Evolutionary conservation across 2,329 filamentous ascomycete species (phyloP), one percentile per base, ranked within the genome.

Genomic region (Acarospora socialis): DNA sequence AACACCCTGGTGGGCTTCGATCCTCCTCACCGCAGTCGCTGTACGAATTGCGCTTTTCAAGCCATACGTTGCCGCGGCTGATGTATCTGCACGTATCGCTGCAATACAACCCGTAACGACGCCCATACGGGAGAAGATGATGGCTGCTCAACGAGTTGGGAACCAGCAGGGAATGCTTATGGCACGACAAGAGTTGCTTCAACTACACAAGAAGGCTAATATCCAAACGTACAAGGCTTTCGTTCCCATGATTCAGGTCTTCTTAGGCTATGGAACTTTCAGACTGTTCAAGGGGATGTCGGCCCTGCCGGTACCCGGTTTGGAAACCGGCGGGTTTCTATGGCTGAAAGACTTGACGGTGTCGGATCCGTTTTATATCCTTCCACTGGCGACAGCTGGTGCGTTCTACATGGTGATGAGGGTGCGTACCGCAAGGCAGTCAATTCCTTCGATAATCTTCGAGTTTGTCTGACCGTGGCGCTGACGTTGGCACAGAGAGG

Each of bases 281-380:
- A 73, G 80, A 38, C 62, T 87, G 27, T 54, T 92, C 41, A 68
- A 72, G 32, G 75, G 67, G 43, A 92, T 93, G 79, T 56, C 72
- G 1, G 54, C 63, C 14, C 59, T 95, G 28, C 87, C 87, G 3
- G 82, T 94, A 4, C 87, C 87, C 0, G 77, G 73, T 1, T 54
- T 95, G 42, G 70, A 81, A 45, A 60, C 58, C 1, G 81, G 80
- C 19, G 77, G 81, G 3, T 57, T 75, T 21, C 57, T 75, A 23
- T 98, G 90, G 90, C 70, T 95, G 43, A 57, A 61, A 2, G 80
- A 95, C 52, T 56, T 98, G 40, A 77, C 82, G 0, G 50, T 73
- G 14, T 54, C 70, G 2, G 90, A 98, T 54, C 87, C 90, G 0
- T 77, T 66, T 46, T 87, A 71, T 44, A 53, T 90, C 23, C 59